phyloP scores from a whole-genome alignment of 495 filamentous ascomycete species.

The Penicillium paradoxum region DNA sequence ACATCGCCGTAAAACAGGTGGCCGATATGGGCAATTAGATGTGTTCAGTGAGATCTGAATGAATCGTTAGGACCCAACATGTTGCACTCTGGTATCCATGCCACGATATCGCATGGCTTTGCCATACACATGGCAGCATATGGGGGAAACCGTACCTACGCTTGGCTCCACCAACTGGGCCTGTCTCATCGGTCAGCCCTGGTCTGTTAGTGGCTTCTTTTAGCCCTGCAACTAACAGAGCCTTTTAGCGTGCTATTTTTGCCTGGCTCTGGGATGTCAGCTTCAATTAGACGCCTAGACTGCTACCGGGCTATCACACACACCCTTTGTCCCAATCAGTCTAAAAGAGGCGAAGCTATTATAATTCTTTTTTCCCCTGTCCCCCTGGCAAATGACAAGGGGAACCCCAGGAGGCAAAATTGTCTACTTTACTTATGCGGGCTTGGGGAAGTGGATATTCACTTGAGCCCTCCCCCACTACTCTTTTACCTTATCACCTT shows the following conservation, averaged over 20 bases:
- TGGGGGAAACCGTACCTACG: conserved; percentile 2
- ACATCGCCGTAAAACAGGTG: background rate
- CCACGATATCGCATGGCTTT: conserved; percentile 20
- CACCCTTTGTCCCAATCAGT: conserved; percentile 4
- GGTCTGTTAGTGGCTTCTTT: conserved; percentile 7
- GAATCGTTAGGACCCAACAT: background rate
- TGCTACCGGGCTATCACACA: conserved; percentile 3
- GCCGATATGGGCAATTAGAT: background rate
- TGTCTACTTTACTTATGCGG: background rate
- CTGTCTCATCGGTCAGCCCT: conserved; percentile 14
- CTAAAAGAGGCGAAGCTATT: conserved; percentile 17
- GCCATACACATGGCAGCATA: conserved; percentile 18
- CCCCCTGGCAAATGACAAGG: conserved; percentile 5
- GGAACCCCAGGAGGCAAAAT: conserved; percentile 7
- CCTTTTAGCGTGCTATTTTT: conserved; percentile 22
- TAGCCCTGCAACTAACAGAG: conserved; percentile 7
- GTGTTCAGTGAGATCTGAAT: background rate
- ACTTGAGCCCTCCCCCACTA: conserved; percentile 3
- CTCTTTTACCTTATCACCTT: conserved; percentile 8
- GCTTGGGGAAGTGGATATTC: conserved; percentile 9
- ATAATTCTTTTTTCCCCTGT: conserved; percentile 1
- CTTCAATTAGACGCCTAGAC: conserved; percentile 3
- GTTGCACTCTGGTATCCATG: background rate
- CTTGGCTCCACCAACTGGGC: conserved; percentile 13
- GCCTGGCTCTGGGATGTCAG: conserved; percentile 5